A percentile compares a stretch with the other conserved stretches of the same genome.
phyloP scores from a whole-genome alignment of 2,329 filamentous ascomycete species.

The Monascus ruber region DNA sequence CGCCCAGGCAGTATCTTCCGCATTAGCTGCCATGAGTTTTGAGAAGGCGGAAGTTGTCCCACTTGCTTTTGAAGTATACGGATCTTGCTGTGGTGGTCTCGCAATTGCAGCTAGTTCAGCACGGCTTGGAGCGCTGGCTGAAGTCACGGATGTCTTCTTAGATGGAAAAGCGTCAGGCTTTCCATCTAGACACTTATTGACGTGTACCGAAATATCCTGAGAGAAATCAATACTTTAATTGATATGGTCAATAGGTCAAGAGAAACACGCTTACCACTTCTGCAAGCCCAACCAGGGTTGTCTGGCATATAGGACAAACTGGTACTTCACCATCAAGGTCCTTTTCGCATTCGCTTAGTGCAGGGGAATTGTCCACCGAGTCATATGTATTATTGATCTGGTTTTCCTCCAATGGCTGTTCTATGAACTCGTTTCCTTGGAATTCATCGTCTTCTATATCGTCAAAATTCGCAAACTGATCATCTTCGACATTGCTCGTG shows the following conservation, averaged over 20 bases:
- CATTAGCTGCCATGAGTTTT: constrained; percentile 84
- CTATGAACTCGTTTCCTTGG: constrained; percentile 54
- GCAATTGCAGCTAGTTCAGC: constrained; percentile 60
- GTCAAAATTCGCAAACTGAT: constrained; percentile 45
- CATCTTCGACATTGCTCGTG: constrained; percentile 32
- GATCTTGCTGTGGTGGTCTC: constrained; percentile 69
- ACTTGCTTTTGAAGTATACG: constrained; percentile 46
- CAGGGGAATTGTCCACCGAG: constrained; percentile 8
- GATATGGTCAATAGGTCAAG: neutral
- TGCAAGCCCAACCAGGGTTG: constrained; percentile 48
- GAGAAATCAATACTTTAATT: constrained; percentile 14
- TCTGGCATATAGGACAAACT: constrained; percentile 67
- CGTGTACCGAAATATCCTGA: constrained; percentile 68
- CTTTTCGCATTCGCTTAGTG: constrained; percentile 8
- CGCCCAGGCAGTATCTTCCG: constrained; percentile 83
- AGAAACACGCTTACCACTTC: constrained; percentile 23
- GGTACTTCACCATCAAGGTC: constrained; percentile 12
- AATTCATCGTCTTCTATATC: constrained; percentile 53
- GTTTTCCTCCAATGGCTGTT: constrained; percentile 49
- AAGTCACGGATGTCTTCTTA: constrained; percentile 8
- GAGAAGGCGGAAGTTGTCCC: constrained; percentile 63
- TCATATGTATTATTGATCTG: constrained; percentile 20
- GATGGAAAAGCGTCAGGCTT: constrained; percentile 50
- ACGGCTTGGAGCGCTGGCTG: constrained; percentile 33
- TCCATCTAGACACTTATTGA: constrained; percentile 87